A percentile compares a stretch with the other conserved stretches of the same genome.
Conservation (phyloP, 345 rosid genomes). For the Noccaea bulbosa region DNA sequence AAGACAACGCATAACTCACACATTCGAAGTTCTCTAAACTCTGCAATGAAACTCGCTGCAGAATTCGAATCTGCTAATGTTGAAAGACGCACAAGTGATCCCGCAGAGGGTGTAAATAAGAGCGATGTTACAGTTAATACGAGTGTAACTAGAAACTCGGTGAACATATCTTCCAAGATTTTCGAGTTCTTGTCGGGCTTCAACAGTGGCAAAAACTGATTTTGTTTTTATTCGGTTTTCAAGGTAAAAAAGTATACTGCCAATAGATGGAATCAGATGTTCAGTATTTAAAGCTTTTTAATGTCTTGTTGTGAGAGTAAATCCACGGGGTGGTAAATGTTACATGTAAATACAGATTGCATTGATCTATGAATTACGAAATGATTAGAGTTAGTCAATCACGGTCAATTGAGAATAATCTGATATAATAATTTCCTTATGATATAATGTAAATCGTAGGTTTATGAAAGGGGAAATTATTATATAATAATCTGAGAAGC, state of each 20-base stretch:
- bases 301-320: neutral
- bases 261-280: neutral
- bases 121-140: slow-evolving; percentile 24
- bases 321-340: too few species aligned
- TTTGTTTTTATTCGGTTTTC: neutral
- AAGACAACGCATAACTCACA: slow-evolving; percentile 46
- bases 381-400: neutral
- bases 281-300: neutral
- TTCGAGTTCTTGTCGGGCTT: slow-evolving; percentile 61
- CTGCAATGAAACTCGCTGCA: slow-evolving; percentile 66
- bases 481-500: too few species aligned
- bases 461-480: too few species aligned
- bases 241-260: neutral
- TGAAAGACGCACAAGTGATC: slow-evolving; percentile 36
- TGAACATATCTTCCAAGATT: slow-evolving; percentile 54
- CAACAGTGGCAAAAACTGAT: slow-evolving; percentile 29
- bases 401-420: neutral
- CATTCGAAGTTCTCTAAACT: slow-evolving; percentile 54
- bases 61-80: slow-evolving; percentile 57
- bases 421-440: too few species aligned
- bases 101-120: slow-evolving; percentile 26
- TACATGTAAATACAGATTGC: too few species aligned
- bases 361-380: neutral
- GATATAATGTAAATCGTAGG: too few species aligned
- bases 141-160: slow-evolving; percentile 35